Percentiles rank a stretch among this genome's conserved stretches.
phyloP scores from a whole-genome alignment of 257 asterid species.

The Thymus quinquecostatus region DNA sequence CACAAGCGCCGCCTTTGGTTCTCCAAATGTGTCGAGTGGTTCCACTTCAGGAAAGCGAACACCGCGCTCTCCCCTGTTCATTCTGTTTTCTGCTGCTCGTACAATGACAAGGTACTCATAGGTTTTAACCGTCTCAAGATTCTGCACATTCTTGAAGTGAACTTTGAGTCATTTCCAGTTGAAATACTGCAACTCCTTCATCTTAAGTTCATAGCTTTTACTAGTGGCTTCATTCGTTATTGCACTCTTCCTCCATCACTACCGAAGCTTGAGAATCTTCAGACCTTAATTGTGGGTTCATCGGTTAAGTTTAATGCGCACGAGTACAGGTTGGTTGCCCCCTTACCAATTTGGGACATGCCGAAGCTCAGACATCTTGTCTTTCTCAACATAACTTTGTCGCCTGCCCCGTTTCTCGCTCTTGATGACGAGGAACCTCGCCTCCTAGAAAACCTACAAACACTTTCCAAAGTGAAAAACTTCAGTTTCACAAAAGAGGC shows the following conservation, averaged over 20 bases:
- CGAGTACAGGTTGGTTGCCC: not conserved
- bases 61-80: not conserved
- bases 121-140: slow-evolving; percentile 16
- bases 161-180: slow-evolving; percentile 25
- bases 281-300: slow-evolving; percentile 24
- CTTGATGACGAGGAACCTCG: not conserved
- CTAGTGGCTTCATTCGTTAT: slow-evolving; percentile 22
- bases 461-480: slow-evolving; percentile 31
- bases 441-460: slow-evolving; percentile 8
- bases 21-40: slow-evolving; percentile 27
- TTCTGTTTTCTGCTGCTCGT: slow-evolving; percentile 27
- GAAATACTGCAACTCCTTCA: slow-evolving; percentile 16
- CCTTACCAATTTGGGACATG: slow-evolving; percentile 28
- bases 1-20: slow-evolving; percentile 29
- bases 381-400: slow-evolving; percentile 25
- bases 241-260: slow-evolving; percentile 27
- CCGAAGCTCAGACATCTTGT: slow-evolving; percentile 29
- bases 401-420: slow-evolving; percentile 1
- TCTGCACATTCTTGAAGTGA: slow-evolving; percentile 28
- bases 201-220: slow-evolving; percentile 17
- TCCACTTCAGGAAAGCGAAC: slow-evolving; percentile 25
- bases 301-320: not conserved
- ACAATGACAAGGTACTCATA: not conserved
- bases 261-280: slow-evolving; percentile 25
- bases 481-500: slow-evolving; percentile 26